Evolutionary conservation across 208 protist species (phyloP).

Genomic region (Trypanosoma cruzi): DNA sequence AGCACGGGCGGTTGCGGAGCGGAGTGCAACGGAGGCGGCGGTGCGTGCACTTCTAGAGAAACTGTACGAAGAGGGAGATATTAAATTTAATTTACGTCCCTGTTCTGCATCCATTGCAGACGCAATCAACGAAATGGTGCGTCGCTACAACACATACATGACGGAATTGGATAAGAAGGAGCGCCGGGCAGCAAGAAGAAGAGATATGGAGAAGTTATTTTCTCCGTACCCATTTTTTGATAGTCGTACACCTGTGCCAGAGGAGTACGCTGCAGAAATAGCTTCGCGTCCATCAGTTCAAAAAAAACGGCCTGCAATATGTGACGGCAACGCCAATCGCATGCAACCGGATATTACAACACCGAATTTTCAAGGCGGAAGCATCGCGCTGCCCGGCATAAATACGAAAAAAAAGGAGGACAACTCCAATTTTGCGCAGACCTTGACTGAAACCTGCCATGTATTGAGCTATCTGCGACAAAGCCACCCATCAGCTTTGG

Average conservation of each 20-base stretch:
- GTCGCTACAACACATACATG: constrained; percentile 67
- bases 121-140: constrained; percentile 46
- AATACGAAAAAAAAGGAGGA: not conserved
- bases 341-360: not conserved
- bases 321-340: constrained; percentile 6
- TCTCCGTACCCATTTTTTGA: constrained; percentile 51
- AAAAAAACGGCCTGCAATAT: constrained; percentile 14
- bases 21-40: constrained; percentile 20
- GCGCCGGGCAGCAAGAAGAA: constrained; percentile 33
- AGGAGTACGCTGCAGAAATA: constrained; percentile 26
- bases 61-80: constrained; percentile 54
- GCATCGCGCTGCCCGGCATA: not conserved
- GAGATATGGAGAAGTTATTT: constrained; percentile 7
- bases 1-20: constrained; percentile 36
- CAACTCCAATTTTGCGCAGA: not conserved
- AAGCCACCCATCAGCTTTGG: constrained; percentile 33
- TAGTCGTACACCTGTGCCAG: constrained; percentile 31
- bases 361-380: not conserved
- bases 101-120: constrained; percentile 34
- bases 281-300: not conserved
- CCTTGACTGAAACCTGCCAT: constrained; percentile 19
- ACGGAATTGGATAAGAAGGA: constrained; percentile 39
- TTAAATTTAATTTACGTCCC: constrained; percentile 39
- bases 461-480: constrained; percentile 31
- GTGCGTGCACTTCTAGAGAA: constrained; percentile 48